Evolutionary conservation across 2,329 filamentous ascomycete genomes (phyloP), one percentile per base, ranked within the genome.

Genomic region (Phoma sp.): DNA sequence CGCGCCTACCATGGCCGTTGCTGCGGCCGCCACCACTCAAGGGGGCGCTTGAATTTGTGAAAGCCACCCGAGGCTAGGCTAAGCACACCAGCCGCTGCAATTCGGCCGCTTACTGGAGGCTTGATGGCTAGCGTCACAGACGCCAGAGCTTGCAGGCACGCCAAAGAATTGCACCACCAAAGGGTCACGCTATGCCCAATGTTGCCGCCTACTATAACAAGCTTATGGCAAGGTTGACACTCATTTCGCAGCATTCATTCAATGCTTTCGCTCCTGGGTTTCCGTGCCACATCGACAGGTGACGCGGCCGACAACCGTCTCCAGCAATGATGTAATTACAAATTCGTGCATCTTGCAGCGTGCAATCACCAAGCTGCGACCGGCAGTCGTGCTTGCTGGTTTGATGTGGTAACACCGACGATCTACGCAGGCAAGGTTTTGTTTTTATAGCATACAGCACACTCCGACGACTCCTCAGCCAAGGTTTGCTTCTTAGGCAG

Each of bases 11-110:
- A 51, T 8, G 25, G 42, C 42, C 47, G 29, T 48, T 40, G 47
- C 53, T 56, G 46, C 39, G 38, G 42, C 53, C 43, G 47, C 53
- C 53, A 52, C 47, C 47, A 4, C 27, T 50, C 36, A 41, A 55
- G 52, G 36, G 27, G 41, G 46, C 44, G 44, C 36, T 47, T 37
- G 36, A n/a, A 7, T 27, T n/a, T 49, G 47, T 36, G 23, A 47
- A 56, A 51, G 53, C 52, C 52, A 50, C 52, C 52, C 42, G 52
- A 42, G 35, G 52, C 47, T 46, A 43, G 24, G 39, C 30, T 29
- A 38, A 25, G 22, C 47, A 27, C 47, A n/a, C 32, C 27, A 23
- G 41, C 4, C 24, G 14, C 43, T 39, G 43, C 38, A 44, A 56
- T 47, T 56, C 35, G 47, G 24, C 47, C 53, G 53, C 53, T 52